These are phyloP conservation scores for Dothistroma pini DNA, from an alignment of 2,329 filamentous ascomycete species.

Conservation along the genomic window DNA sequence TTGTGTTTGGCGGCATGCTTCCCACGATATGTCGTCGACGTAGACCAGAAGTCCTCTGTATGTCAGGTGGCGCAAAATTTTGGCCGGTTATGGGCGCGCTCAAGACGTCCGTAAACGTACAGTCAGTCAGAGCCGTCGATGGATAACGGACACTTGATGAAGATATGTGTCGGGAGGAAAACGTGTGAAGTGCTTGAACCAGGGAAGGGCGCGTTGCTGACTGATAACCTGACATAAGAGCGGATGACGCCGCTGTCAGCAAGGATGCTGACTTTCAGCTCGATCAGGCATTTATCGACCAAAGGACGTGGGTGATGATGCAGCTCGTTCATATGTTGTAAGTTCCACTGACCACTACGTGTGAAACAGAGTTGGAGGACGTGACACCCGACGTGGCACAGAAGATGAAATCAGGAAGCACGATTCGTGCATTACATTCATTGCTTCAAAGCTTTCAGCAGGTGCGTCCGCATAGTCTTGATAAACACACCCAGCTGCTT, in stretches of 20 bases:
- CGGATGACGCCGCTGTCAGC: neutral
- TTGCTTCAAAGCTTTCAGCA: constrained; percentile 51
- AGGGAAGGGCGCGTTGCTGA: neutral
- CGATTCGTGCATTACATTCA: neutral
- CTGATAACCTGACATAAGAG: neutral
- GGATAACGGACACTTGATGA: too few species aligned
- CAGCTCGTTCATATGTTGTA: neutral
- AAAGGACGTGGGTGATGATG: too few species aligned
- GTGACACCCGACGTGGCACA: neutral
- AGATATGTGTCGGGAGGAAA: too few species aligned
- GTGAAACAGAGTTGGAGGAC: neutral
- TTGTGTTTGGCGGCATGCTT: too few species aligned
- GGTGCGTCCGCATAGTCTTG: constrained; percentile 79
- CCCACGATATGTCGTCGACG: too few species aligned
- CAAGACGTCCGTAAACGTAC: too few species aligned
- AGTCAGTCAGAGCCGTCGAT: too few species aligned
- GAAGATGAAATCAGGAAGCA: neutral
- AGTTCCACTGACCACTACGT: too few species aligned
- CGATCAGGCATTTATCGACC: neutral
- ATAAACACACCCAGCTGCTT: constrained; percentile 68
- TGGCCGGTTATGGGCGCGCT: too few species aligned
- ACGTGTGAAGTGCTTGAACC: neutral
- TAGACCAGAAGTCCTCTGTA: too few species aligned
- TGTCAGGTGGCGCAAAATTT: too few species aligned
- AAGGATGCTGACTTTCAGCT: neutral